These are phyloP conservation scores for Nosema muscidifuracis DNA, from an alignment of 371 early-diverging fungal genomes.

Conservation along the genomic window DNA sequence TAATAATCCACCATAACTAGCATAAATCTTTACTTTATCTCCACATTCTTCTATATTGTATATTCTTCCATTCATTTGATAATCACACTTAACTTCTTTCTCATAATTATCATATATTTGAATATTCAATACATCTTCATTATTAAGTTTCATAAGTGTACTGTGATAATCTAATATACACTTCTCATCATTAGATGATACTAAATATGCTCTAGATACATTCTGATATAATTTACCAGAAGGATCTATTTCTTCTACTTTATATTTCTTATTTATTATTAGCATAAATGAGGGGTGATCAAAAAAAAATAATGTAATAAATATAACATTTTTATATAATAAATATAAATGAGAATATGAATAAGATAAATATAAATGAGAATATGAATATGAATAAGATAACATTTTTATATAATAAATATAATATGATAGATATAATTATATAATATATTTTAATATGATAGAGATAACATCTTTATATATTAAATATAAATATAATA, in stretches of 20 bases:
- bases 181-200: neutral
- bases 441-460: too few relatives aligned
- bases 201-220: slow-evolving; percentile 22
- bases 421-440: too few relatives aligned
- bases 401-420: too few relatives aligned
- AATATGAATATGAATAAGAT: too few relatives aligned
- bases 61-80: slow-evolving; percentile 27
- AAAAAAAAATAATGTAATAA: too few relatives aligned
- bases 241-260: slow-evolving; percentile 15
- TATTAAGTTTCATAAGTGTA: slow-evolving; percentile 4
- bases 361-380: too few relatives aligned
- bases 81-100: slow-evolving; percentile 24
- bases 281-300: slow-evolving; percentile 16
- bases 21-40: neutral
- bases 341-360: too few relatives aligned
- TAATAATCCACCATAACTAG: slow-evolving; percentile 22
- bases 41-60: slow-evolving; percentile 15
- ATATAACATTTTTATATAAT: too few relatives aligned
- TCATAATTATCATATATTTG: slow-evolving; percentile 11
- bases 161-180: slow-evolving; percentile 32
- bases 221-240: slow-evolving; percentile 38
- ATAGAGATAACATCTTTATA: too few relatives aligned
- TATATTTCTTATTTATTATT: slow-evolving; percentile 24
- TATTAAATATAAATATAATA: too few relatives aligned
- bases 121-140: slow-evolving; percentile 15